Evolutionary conservation across 495 filamentous ascomycete genomes (phyloP).

Genomic region (Cairneyella variabilis): DNA sequence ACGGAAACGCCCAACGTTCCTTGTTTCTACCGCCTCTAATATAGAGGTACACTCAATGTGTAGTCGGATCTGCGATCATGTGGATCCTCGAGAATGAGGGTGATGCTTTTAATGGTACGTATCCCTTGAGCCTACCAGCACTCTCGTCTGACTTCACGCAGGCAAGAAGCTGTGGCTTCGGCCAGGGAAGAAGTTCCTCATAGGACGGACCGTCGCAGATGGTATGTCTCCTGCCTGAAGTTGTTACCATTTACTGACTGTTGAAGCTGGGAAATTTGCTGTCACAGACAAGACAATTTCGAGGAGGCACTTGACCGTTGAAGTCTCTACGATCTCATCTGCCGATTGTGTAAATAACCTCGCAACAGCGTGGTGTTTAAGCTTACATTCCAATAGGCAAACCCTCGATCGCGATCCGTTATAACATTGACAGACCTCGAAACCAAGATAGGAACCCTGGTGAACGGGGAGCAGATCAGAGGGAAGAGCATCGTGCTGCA

Average conservation of each 20-base stretch:
- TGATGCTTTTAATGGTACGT: conserved; percentile 46
- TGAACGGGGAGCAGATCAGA: conserved; percentile 68
- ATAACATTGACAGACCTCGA: conserved; percentile 64
- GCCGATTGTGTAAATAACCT: conserved; percentile 62
- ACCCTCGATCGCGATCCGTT: conserved; percentile 57
- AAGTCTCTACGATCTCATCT: conserved; percentile 58
- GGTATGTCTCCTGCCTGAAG: conserved; percentile 31
- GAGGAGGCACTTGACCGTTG: conserved; percentile 80
- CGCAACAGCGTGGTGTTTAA: too few species aligned
- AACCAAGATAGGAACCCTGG: conserved; percentile 73
- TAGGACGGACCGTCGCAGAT: conserved; percentile 59
- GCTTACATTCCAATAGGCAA: conserved; percentile 37
- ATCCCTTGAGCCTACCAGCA: not conserved
- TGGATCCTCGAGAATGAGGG: conserved; percentile 57
- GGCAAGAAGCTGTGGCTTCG: conserved; percentile 78
- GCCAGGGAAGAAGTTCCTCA: conserved; percentile 76
- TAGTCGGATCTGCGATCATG: conserved; percentile 35
- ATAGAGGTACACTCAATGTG: too few species aligned
- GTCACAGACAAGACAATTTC: conserved; percentile 77
- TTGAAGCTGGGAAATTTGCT: conserved; percentile 47
- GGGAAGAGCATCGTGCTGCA: conserved; percentile 48
- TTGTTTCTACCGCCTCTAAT: too few species aligned
- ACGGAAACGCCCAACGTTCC: too few species aligned
- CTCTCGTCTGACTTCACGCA: conserved; percentile 26
- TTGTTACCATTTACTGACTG: not conserved